Base-by-base conservation (phyloP, 306 rosid genomes). In the Oxytropis ochrocephala region DNA sequence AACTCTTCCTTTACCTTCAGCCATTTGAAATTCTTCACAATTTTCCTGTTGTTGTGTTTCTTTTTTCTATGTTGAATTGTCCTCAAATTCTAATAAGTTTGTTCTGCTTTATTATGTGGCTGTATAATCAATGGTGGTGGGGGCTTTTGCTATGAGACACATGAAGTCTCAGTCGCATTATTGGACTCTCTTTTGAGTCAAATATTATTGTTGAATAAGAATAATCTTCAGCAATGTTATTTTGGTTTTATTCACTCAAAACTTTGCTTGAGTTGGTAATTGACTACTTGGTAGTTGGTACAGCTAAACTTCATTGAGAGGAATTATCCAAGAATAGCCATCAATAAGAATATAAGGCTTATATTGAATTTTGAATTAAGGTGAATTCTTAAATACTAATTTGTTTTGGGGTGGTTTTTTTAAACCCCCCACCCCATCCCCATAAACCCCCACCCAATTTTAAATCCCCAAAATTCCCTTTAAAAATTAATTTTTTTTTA, bases 111-210 rank as follows among this genome's bases (percentile, higher is more conserved):
- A 16, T 18, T 5, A 16, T 60, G 10, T 41, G 3, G 52, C 0
- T 64, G 18, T 53, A 12, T 3, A n/a, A 29, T 56, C 32, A 11
- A 18, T 44, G 24, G 24, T 50, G 44, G 64, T 39, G 78, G 33
- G n/a, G 2, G 52, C 27, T 73, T 14, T 73, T 35, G 51, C 32
- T 43, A 18, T 74, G n/a, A n/a, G n/a, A n/a, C 58, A 6, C 14
- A 11, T 29, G 67, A 56, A 21, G 47, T 44, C n/a, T n/a, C n/a
- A n/a, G n/a, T n/a, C 7, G 30, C 11, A 8, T 39, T 8, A 6
- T 75, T 35, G 33, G 69, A 64, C 50, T 61, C 19, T 21, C 44
- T 36, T 61, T 21, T 62, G 41, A 33, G 67, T 64, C 78, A 64
- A 74, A 64, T 18, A 53, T 17, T 21, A 10, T 3, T 7, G 16